Percentiles rank a stretch among this genome's conserved stretches.
These are phyloP conservation scores for Bacterosira constricta DNA, from an alignment of 108 stramenopile genomes.

Conservation along the genomic window DNA sequence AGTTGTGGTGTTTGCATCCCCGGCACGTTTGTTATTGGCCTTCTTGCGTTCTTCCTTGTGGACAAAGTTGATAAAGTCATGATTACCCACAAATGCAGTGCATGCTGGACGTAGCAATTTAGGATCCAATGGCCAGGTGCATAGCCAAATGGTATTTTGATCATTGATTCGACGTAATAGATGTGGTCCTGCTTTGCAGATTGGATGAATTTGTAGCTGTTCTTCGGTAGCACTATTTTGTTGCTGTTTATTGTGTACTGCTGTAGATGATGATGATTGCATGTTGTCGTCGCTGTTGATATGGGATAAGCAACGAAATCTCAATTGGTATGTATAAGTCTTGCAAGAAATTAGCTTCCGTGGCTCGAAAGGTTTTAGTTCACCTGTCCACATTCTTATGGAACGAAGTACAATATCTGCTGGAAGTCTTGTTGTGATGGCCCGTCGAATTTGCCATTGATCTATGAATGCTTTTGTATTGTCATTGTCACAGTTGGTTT, in stretches of 20 bases:
- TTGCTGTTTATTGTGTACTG: conserved; percentile 1
- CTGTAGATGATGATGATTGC: background rate
- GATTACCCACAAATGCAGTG: conserved; percentile 53
- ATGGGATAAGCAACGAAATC: conserved; percentile 53
- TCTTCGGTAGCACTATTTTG: conserved; percentile 19
- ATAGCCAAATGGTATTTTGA: conserved; percentile 60
- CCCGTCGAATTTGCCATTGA: conserved; percentile 65
- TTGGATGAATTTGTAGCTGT: conserved; percentile 52
- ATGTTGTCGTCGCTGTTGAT: background rate
- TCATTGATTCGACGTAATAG: conserved; percentile 54
- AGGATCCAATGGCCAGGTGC: conserved; percentile 76
- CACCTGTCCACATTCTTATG: conserved; percentile 35
- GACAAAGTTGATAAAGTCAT: conserved; percentile 75
- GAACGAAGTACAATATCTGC: conserved; percentile 64
- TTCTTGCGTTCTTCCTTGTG: conserved; percentile 64
- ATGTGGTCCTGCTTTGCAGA: conserved; percentile 63
- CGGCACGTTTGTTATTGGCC: conserved; percentile 31
- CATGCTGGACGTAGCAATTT: conserved; percentile 50
- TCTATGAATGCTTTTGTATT: conserved; percentile 12
- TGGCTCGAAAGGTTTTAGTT: conserved; percentile 58
- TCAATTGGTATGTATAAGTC: conserved; percentile 70
- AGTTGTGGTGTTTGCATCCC: no score
- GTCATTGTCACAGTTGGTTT: background rate
- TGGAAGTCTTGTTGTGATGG: conserved; percentile 75
- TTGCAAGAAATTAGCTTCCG: conserved; percentile 60